Base-by-base conservation (phyloP, 139 green algal species). In the Haematococcus sp. region DNA sequence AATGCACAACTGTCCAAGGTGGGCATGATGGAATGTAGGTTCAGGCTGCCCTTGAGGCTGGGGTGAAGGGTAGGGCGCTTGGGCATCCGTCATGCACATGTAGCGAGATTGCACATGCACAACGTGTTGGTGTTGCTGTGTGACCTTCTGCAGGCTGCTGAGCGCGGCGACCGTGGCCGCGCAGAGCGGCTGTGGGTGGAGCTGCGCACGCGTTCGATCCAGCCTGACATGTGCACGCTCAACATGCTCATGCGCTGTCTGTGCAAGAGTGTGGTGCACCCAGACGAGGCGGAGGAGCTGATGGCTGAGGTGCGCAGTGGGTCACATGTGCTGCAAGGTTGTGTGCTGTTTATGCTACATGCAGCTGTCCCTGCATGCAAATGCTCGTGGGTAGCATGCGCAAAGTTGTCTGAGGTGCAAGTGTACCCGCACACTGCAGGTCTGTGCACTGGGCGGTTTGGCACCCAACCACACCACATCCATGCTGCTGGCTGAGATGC, bases 221-320 rank as follows among this genome's bases (percentile, higher is more conserved):
- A 32, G 61, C 66, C 66, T 13, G 66, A 72, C 44, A n/a, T 72
- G 66, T 46, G 66, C 66, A 72, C 66, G 11, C 66, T 72, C 23
- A 72, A 72, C 44, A 61, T 72, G 66, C 43, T 72, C 7, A 72
- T 72, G 66, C 27, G 66, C 40, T 72, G 66, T 27, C 43, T 72
- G 27, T 61, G 66, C 66, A 72, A 72, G 43, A 72, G n/a, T 20
- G 28, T 28, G 19, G 35, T 35, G 4, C 11, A 63, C 66, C 66
- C 66, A 20, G 66, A 72, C 28, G 40, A 72, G 25, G 66, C 66
- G 2, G 66, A 72, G 66, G 23, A 61, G 46, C 28, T 61, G 11
- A 72, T 72, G 66, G 33, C 31, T 46, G 66, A 72, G 27, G 43
- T 72, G 43, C 7, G 40, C 40, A 19, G 40, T 49, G 40, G 40